Base-by-base conservation (phyloP, 23 red algal genomes). In the Gracilaria gracilis region DNA sequence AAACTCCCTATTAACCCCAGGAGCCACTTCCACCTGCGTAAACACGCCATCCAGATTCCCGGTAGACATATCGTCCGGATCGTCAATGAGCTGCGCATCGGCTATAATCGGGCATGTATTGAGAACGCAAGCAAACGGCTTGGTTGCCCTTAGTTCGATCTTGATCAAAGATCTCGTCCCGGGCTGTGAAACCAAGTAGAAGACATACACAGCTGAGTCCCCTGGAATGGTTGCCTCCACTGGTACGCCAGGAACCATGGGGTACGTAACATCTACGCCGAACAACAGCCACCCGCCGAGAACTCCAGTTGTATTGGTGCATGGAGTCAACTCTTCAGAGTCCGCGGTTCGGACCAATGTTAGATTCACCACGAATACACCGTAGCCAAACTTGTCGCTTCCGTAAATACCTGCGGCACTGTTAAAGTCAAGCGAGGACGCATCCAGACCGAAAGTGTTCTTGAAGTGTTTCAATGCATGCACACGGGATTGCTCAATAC, bases 241-340 rank as follows among this genome's bases (percentile, higher is more conserved):
- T 29, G 38, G 12, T 19, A 25, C 42, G 23, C 38, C 38, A 13
- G 72, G 38, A 50, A 77, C 34, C 23, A 7, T 50, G 4, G 39
- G 72, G 72, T 50, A 77, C 21, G 72, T 50, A 16, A 49, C 29
- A 50, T 77, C 23, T 16, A 32, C 46, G 12, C 72, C 72, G 27
- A 51, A 77, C 39, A 77, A 23, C 9, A 77, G 1, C 72, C 72
- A 77, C 15, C 72, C 72, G 23, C 72, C 72, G 21, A 77, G 14
- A 1, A 77, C 46, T 7, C 23, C 72, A 51, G 39, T 49, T 1
- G 27, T 23, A 51, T 77, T 77, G 0, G 72, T 48, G 23, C 72
- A 77, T 20, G 72, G 72, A 25, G 21, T 50, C 38, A 77, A n/a
- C 23, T 25, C 27, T 3, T 27, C 72, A 14, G 42, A 77, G 42